Percentiles rank a stretch among this genome's conserved stretches.
phyloP scores from a whole-genome alignment of 495 filamentous ascomycete genomes.

The Amniculicola lignicola region DNA sequence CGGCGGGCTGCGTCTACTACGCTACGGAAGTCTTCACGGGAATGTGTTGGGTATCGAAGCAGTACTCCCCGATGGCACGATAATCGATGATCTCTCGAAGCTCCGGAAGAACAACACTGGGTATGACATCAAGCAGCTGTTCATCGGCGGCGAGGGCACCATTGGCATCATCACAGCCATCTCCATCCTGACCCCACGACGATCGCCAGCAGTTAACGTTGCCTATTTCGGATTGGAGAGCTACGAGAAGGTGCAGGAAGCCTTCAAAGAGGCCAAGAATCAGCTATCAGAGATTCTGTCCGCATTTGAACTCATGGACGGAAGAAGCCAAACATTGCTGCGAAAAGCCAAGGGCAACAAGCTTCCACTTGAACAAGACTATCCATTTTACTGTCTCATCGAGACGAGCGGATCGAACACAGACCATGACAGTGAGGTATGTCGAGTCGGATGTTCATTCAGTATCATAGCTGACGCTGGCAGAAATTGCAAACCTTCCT shows the following conservation, averaged over 20 bases:
- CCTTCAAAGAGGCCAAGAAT: slow-evolving; percentile 81
- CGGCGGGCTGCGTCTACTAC: slow-evolving; percentile 80
- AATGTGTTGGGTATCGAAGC: slow-evolving; percentile 89
- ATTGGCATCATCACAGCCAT: slow-evolving; percentile 90
- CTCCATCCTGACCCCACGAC: slow-evolving; percentile 83
- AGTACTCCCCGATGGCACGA: slow-evolving; percentile 85
- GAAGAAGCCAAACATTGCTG: slow-evolving; percentile 70
- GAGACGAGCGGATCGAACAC: slow-evolving; percentile 93
- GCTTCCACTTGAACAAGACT: slow-evolving; percentile 71
- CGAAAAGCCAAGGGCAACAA: slow-evolving; percentile 70
- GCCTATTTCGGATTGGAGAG: slow-evolving; percentile 38
- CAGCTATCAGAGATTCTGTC: slow-evolving; percentile 93
- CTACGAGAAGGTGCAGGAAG: slow-evolving; percentile 78
- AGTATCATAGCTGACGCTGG: slow-evolving; percentile 13
- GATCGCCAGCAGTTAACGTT: slow-evolving; percentile 42
- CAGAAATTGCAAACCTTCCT: slow-evolving; percentile 57
- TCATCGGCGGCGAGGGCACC: slow-evolving; percentile 92
- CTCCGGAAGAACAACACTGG: slow-evolving; percentile 98
- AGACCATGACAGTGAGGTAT: slow-evolving; percentile 75
- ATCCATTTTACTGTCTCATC: slow-evolving; percentile 94
- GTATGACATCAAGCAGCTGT: slow-evolving; percentile 96
- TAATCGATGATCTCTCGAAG: slow-evolving; percentile 80
- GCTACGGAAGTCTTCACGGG: slow-evolving; percentile 92
- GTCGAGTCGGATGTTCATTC: background rate
- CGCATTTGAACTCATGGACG: slow-evolving; percentile 97